A percentile compares a stretch with the other conserved stretches of the same genome.
Evolutionary conservation across 306 rosid species (phyloP).

Genomic region (barrel medic (Medicago truncatula)): DNA sequence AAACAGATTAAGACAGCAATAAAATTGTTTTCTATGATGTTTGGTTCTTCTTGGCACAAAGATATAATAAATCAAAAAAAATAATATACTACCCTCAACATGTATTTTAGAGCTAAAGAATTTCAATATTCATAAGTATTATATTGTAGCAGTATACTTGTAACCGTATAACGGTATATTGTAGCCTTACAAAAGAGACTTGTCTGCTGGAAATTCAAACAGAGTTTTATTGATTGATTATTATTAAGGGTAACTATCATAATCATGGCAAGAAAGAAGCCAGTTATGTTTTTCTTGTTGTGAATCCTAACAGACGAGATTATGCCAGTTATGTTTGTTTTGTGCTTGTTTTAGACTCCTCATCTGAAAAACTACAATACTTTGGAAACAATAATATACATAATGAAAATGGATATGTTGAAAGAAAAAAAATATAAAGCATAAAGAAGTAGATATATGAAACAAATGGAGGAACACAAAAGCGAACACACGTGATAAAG

Average conservation of each 20-base stretch:
- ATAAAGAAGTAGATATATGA: too few relatives aligned
- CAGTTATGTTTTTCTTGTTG: neutral
- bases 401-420: too few relatives aligned
- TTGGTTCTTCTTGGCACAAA: constrained; percentile 20
- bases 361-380: too few relatives aligned
- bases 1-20: constrained; percentile 6
- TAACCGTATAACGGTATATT: too few relatives aligned
- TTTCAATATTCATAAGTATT: neutral
- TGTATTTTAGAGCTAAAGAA: too few relatives aligned
- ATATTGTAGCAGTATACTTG: constrained; percentile 13
- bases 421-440: too few relatives aligned
- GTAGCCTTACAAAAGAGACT: neutral
- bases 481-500: too few relatives aligned
- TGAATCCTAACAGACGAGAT: neutral
- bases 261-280: constrained; percentile 3
- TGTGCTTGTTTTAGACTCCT: too few relatives aligned
- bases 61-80: neutral
- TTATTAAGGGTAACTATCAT: constrained; percentile 7
- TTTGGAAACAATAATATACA: too few relatives aligned
- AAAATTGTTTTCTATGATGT: neutral
- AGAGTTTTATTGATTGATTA: neutral
- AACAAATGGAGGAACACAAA: too few relatives aligned
- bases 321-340: neutral
- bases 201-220: neutral
- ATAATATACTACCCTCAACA: too few relatives aligned